These are phyloP conservation scores for Capronia coronata DNA, from an alignment of 2,329 filamentous ascomycete species.

Conservation along the genomic window DNA sequence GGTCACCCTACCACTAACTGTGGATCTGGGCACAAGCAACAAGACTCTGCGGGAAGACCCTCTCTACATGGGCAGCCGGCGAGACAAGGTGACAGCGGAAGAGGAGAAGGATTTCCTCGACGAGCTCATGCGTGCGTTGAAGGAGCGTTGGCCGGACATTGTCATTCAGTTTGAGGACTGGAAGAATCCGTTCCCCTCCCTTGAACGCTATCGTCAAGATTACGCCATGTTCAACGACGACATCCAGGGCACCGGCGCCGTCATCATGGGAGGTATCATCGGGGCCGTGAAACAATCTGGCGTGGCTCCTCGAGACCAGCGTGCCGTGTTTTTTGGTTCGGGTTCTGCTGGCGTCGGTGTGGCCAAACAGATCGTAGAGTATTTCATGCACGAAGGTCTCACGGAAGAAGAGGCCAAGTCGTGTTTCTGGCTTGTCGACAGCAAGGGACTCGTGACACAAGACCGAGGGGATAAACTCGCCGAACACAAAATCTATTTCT, in stretches of 20 bases:
- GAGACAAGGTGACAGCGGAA: conserved; percentile 68
- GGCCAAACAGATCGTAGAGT: conserved; percentile 94
- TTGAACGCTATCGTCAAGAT: conserved; percentile 77
- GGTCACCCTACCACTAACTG: conserved; percentile 55
- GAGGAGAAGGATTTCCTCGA: conserved; percentile 91
- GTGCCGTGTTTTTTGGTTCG: conserved; percentile 91
- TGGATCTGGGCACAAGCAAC: conserved; percentile 60
- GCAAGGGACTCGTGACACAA: conserved; percentile 85
- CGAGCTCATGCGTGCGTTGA: conserved; percentile 89
- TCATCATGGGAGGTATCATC: conserved; percentile 79
- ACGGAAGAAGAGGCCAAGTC: conserved; percentile 78
- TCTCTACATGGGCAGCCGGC: conserved; percentile 85
- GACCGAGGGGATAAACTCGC: conserved; percentile 92
- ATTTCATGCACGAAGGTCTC: conserved; percentile 87
- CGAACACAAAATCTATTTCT: conserved; percentile 72
- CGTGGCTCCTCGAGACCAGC: conserved; percentile 80
- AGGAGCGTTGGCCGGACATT: conserved; percentile 66
- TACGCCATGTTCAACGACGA: conserved; percentile 99
- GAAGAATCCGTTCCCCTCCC: conserved; percentile 91
- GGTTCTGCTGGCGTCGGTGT: conserved; percentile 95
- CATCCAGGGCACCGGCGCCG: conserved; percentile 93
- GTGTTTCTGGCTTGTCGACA: conserved; percentile 97
- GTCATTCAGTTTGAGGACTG: conserved; percentile 96
- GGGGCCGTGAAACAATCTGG: conserved; percentile 74
- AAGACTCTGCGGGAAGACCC: conserved; percentile 64